Evolutionary conservation across 2,329 filamentous ascomycete species (phyloP), one percentile per base, ranked within the genome.

Genomic region (Eutypa lata): DNA sequence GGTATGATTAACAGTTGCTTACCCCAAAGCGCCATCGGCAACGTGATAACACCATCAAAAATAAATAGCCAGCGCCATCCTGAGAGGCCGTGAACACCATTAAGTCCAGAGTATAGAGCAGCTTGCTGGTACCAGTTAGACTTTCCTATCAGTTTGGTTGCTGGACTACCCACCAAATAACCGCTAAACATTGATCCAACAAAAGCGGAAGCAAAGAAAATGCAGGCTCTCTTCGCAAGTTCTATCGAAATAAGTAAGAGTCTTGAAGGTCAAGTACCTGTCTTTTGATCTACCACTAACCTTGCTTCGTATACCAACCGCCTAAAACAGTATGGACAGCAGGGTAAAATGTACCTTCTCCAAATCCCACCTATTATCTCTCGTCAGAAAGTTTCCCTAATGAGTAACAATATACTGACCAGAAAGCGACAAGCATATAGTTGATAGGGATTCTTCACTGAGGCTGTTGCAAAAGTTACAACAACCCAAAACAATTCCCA

Each of bases 11-110:
- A 3, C 42, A 42, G 3, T 18, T 7, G 42, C 37, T 16, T 40
- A 59, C 49, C 61, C 61, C 57, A 65, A 1, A 68, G 22, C 7
- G 67, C 67, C 18, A 69, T 61, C 7, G 67, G 66, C 8, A 69
- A 40, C 0, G 63, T 68, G 13, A 69, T 68, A 8, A 65, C 57
- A 5, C 65, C 65, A 28, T 69, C 66, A 2, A 58, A 49, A 1
- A 66, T 58, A 44, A 65, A 67, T 2, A 67, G 54, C 64, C 65
- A 67, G 16, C 63, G 48, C 62, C 63, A 65, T 3, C 64, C 63
- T 3, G 61, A 54, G 0, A 63, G 45, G 2, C 63, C 61, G 7
- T 45, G 45, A 1, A 56, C 54, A 16, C 64, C 65, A 16, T 65
- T 57, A 28, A 67, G 56, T 7, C 57, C 56, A 2, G 57, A 58